phyloP scores from a whole-genome alignment of 2,329 filamentous ascomycete genomes.

The Ophiostoma angusticollis region DNA sequence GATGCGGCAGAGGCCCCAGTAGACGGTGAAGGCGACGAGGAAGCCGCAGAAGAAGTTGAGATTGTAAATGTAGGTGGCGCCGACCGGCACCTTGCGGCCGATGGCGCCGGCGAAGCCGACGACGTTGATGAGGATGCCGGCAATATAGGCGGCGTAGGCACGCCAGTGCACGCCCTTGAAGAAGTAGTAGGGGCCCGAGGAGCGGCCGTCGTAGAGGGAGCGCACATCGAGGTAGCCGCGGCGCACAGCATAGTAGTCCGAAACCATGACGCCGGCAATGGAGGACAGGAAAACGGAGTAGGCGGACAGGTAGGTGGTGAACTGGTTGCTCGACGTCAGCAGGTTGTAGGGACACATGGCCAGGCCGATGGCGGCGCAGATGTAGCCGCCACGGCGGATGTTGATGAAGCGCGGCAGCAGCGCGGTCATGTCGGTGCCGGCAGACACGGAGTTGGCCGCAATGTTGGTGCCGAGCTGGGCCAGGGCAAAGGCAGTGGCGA shows the following conservation, averaged over 20 bases:
- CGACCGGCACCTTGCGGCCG: conserved; percentile 56
- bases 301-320: conserved; percentile 81
- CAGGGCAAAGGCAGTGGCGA: conserved; percentile 56
- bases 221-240: conserved; percentile 67
- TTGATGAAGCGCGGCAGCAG: conserved; percentile 68
- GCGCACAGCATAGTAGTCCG: conserved; percentile 79
- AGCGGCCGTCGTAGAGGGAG: conserved; percentile 63
- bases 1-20: conserved; percentile 57
- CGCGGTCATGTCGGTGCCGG: conserved; percentile 71
- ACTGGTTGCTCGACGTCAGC: conserved; percentile 61
- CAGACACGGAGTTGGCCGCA: conserved; percentile 73
- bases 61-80: conserved; percentile 77
- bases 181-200: conserved; percentile 59
- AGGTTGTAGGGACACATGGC: conserved; percentile 83
- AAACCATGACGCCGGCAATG: conserved; percentile 82
- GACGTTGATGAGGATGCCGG: conserved; percentile 78
- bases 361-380: conserved; percentile 67
- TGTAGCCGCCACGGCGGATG: conserved; percentile 76
- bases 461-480: conserved; percentile 82
- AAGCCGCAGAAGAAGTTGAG: conserved; percentile 86
- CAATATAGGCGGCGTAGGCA: conserved; percentile 69
- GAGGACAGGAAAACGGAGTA: conserved; percentile 92
- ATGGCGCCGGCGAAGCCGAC: conserved; percentile 82
- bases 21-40: conserved; percentile 51
- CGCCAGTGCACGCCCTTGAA: conserved; percentile 67